Conservation (phyloP, 257 asterid species). For the Capsicum rhomboideum region DNA sequence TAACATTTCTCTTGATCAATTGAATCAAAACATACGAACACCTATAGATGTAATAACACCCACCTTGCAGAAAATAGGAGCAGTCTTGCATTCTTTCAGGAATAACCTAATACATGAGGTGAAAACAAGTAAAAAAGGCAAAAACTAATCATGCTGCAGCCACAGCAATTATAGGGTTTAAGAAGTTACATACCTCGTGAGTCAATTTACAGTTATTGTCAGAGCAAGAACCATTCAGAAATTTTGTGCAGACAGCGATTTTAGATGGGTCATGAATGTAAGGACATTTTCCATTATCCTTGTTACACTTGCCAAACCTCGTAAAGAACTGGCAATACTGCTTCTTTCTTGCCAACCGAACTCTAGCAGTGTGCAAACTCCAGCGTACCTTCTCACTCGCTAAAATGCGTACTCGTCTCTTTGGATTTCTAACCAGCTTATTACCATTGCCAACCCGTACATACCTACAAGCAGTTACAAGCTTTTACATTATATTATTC, state of each 20-base stretch:
- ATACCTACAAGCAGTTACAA: slow-evolving; percentile 45
- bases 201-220: slow-evolving; percentile 70
- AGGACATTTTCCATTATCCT: slow-evolving; percentile 81
- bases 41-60: slow-evolving; percentile 9
- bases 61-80: slow-evolving; percentile 87
- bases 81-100: slow-evolving; percentile 99
- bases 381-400: slow-evolving; percentile 92
- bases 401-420: slow-evolving; percentile 70
- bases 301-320: slow-evolving; percentile 86
- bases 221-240: slow-evolving; percentile 71
- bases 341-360: slow-evolving; percentile 78
- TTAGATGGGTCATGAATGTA: slow-evolving; percentile 82
- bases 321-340: slow-evolving; percentile 89
- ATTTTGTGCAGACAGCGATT: slow-evolving; percentile 91
- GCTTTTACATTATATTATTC: background rate
- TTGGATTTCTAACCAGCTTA: slow-evolving; percentile 88
- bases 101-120: slow-evolving; percentile 49
- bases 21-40: background rate
- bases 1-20: background rate
- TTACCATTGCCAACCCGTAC: slow-evolving; percentile 89
- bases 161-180: background rate
- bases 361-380: slow-evolving; percentile 93
- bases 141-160: background rate
- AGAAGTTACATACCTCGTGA: slow-evolving; percentile 59
- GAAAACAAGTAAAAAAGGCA: background rate